Conservation (phyloP, 768 basidiomycete genomes). For the Terana coerulea region DNA sequence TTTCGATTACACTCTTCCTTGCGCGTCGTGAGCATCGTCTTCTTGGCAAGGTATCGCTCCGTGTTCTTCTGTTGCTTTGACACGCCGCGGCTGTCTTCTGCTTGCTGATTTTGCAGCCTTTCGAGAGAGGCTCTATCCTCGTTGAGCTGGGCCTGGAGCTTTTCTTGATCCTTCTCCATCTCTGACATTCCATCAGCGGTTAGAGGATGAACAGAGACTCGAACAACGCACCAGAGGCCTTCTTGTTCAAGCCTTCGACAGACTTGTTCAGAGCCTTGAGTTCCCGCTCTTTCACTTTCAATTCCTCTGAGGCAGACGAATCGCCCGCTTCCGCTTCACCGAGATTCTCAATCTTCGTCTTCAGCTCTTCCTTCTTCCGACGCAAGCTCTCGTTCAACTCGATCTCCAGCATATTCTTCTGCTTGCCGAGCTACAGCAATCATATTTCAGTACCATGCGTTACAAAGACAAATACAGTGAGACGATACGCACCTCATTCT, state of each 20-base stretch:
- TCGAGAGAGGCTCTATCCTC: conserved; percentile 66
- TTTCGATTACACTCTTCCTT: conserved; percentile 95
- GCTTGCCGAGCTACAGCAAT: conserved; percentile 35
- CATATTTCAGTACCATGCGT: neutral
- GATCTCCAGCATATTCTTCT: conserved; percentile 82
- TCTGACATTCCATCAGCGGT: conserved; percentile 36
- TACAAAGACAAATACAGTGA: neutral
- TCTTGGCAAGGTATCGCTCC: conserved; percentile 90
- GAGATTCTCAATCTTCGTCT: conserved; percentile 69
- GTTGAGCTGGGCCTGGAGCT: conserved; percentile 57
- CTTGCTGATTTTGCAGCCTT: conserved; percentile 72
- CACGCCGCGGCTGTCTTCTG: conserved; percentile 82
- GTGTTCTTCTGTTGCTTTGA: conserved; percentile 93
- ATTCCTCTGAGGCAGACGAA: conserved; percentile 55
- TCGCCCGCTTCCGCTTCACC: conserved; percentile 57
- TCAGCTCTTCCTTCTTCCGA: conserved; percentile 75
- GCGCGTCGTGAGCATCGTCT: conserved; percentile 75
- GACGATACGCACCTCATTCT: conserved; percentile 57
- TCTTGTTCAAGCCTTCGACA: conserved; percentile 61
- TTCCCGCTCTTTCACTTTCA: conserved; percentile 68
- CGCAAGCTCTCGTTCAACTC: conserved; percentile 89
- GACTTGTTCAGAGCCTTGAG: conserved; percentile 61
- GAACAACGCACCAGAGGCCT: conserved; percentile 48
- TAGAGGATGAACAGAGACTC: neutral
- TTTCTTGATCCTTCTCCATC: conserved; percentile 72